Conservation (phyloP, 2,329 filamentous ascomycete species). For the Epichloe brachyelytri region DNA sequence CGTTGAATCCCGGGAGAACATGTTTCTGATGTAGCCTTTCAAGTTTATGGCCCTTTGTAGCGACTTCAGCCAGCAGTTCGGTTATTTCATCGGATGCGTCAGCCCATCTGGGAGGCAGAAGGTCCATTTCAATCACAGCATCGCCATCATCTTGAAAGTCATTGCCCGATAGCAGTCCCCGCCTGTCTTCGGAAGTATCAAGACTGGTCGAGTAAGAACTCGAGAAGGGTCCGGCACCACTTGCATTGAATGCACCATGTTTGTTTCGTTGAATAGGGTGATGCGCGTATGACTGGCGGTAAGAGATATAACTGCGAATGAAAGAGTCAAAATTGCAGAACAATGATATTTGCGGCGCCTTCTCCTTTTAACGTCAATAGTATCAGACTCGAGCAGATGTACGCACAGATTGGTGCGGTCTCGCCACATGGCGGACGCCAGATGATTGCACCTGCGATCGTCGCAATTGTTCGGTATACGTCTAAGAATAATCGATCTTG, state of each 20-base stretch:
- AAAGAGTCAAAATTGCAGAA: background rate
- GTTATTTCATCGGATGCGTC: slow-evolving; percentile 90
- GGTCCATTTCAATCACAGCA: slow-evolving; percentile 95
- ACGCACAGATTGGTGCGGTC: slow-evolving; percentile 95
- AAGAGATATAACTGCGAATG: slow-evolving; percentile 75
- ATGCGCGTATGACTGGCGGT: slow-evolving; percentile 95
- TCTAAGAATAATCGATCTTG: background rate
- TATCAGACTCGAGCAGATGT: slow-evolving; percentile 7
- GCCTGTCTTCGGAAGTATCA: slow-evolving; percentile 39
- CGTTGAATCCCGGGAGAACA: slow-evolving; percentile 89
- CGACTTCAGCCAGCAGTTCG: slow-evolving; percentile 67
- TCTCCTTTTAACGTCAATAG: background rate
- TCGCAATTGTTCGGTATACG: slow-evolving; percentile 8
- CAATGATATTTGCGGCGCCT: background rate
- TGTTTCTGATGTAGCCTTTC: slow-evolving; percentile 96
- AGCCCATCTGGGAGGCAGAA: slow-evolving; percentile 88
- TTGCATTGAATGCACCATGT: slow-evolving; percentile 35
- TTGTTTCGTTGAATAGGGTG: slow-evolving; percentile 78
- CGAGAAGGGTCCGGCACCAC: slow-evolving; percentile 43
- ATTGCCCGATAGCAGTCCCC: slow-evolving; percentile 71
- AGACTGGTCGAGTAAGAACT: slow-evolving; percentile 41
- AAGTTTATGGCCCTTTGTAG: slow-evolving; percentile 68
- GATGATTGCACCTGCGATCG: slow-evolving; percentile 13
- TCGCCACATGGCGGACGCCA: slow-evolving; percentile 79
- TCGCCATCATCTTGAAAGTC: slow-evolving; percentile 80